A percentile compares a stretch with the other conserved stretches of the same genome.
phyloP scores from a whole-genome alignment of 495 filamentous ascomycete species.

The Lophium mytilinum region DNA sequence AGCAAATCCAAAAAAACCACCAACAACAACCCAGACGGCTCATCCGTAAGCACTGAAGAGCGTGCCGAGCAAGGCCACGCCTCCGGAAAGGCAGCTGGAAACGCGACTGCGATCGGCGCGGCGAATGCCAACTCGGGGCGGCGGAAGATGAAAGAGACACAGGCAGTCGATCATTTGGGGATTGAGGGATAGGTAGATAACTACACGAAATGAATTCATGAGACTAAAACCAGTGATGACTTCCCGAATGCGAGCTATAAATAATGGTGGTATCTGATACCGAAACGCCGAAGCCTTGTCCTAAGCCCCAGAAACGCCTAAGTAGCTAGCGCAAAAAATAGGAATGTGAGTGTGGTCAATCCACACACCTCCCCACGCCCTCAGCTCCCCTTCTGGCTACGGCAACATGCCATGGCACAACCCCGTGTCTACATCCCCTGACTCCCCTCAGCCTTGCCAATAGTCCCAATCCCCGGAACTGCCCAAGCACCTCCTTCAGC shows the following conservation, averaged over 20 bases:
- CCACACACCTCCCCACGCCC: slow-evolving; percentile 39
- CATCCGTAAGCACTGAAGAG: slow-evolving; percentile 14
- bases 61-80: slow-evolving; percentile 4
- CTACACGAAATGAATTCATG: background rate
- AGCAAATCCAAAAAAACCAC: slow-evolving; percentile 31
- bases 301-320: too few relatives aligned
- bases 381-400: slow-evolving; percentile 62
- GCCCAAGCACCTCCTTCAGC: slow-evolving; percentile 62
- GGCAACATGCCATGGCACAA: slow-evolving; percentile 79
- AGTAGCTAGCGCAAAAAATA: too few relatives aligned
- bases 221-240: background rate
- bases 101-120: slow-evolving; percentile 7
- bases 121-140: background rate
- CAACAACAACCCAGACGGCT: slow-evolving; percentile 23
- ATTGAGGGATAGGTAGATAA: slow-evolving; percentile 6
- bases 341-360: too few relatives aligned
- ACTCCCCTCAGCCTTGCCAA: slow-evolving; percentile 64
- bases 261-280: background rate
- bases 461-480: slow-evolving; percentile 67
- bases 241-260: background rate
- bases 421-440: slow-evolving; percentile 50
- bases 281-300: too few relatives aligned
- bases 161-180: slow-evolving; percentile 20
- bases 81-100: background rate
- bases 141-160: slow-evolving; percentile 1